Evolutionary conservation across 805 yeast species (phyloP).

Genomic region (Metschnikowia sp.): DNA sequence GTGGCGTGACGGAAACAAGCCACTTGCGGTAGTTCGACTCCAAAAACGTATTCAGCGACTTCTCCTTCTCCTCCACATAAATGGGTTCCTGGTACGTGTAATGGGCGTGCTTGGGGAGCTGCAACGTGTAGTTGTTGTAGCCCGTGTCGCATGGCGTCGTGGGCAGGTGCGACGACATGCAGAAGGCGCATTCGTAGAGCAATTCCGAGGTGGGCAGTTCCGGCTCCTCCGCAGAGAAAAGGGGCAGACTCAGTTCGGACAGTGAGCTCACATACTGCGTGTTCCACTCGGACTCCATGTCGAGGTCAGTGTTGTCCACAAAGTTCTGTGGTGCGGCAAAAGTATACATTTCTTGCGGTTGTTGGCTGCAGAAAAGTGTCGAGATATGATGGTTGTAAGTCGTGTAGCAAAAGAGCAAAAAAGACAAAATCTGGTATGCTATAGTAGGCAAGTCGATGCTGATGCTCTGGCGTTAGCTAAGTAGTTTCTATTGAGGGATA

Average conservation of each 20-base stretch:
- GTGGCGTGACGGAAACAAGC: conserved; percentile 20
- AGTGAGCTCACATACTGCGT: conserved; percentile 15
- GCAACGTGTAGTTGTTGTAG: conserved; percentile 12
- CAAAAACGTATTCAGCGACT: conserved; percentile 12
- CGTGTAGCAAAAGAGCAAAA: too few species aligned
- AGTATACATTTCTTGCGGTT: conserved; percentile 9
- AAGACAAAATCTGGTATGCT: too few species aligned
- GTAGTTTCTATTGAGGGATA: neutral
- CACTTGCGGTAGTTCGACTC: conserved; percentile 22
- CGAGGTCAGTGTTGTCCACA: conserved; percentile 18
- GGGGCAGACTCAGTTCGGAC: conserved; percentile 3
- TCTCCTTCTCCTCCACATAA: conserved; percentile 9
- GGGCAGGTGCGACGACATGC: conserved; percentile 17
- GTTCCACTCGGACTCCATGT: conserved; percentile 21
- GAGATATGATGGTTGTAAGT: neutral
- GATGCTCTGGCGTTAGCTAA: too few species aligned
- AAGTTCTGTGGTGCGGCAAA: conserved; percentile 15
- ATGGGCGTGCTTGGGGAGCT: conserved; percentile 13
- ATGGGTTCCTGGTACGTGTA: conserved; percentile 11
- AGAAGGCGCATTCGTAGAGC: conserved; percentile 18
- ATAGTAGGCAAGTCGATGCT: too few species aligned
- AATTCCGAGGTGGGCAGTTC: conserved; percentile 11
- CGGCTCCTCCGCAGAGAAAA: conserved; percentile 6
- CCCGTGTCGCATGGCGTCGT: conserved; percentile 13
- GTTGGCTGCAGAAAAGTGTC: too few species aligned